Evolutionary conservation across 2,329 filamentous ascomycete species (phyloP), one percentile per base, ranked within the genome.

Genomic region (Curvularia hawaiiensis): DNA sequence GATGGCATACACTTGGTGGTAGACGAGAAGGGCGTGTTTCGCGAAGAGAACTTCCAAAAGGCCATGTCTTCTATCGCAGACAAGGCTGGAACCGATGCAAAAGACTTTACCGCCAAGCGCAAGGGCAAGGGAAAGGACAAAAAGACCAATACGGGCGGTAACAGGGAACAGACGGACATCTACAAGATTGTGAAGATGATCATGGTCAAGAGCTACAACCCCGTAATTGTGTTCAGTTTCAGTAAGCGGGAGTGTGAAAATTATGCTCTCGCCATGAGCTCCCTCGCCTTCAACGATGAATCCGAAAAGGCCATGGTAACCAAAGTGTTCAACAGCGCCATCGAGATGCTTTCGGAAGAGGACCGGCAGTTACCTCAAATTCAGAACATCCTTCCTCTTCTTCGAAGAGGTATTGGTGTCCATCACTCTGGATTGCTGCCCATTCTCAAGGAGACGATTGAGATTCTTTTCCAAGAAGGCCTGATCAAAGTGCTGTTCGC

Each of bases 121-220:
- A 95, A 91, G 77, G 93, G 93, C 64, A 92, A 86, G 74, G 94
- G 93, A 61, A 97, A 94, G 75, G 89, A 96, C 74, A 97, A 97
- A 82, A 94, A 90, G 78, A 88, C 87, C 4, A 92, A 94, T 78
- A 97, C 96, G 78, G 92, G 92, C 49, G 90, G 90, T n/a, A 84
- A 82, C 52, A 74, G 76, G 51, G 74, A 73, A 6, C 80, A 86
- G 14, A 88, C 87, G 1, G 95, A 99, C 77, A 97, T 99, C 60
- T 92, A 92, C 81, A 98, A 97, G 83, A 97, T 99, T 70, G 90
- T 99, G 65, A 91, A 90, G 77, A 99, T 99, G 95, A 96, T 98
- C 67, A 96, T 99, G 89, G 85, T 91, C 79, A 97, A 93, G 80
- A 95, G 90, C 74, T 96, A 95, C 79, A 97, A 99, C 71, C 95